Percentiles rank a stretch among this genome's conserved stretches.
phyloP scores from a whole-genome alignment of 2,329 filamentous ascomycete genomes.

The Ophiostoma triangulosporum region DNA sequence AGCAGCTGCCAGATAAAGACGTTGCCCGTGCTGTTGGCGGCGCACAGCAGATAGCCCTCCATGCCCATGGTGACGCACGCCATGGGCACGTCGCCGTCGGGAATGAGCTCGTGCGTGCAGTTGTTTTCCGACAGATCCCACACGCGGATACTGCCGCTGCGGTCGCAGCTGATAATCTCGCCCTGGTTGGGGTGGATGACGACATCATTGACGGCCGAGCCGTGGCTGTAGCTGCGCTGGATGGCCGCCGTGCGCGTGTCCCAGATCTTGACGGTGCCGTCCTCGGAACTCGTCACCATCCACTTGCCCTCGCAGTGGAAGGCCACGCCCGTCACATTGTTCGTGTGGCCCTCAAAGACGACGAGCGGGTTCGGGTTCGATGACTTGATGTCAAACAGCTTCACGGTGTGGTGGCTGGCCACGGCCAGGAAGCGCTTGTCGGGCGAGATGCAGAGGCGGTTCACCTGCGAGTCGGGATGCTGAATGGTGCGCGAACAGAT shows the following conservation, averaged over 20 bases:
- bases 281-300: slow-evolving; percentile 98
- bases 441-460: slow-evolving; percentile 93
- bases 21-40: slow-evolving; percentile 88
- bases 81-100: slow-evolving; percentile 87
- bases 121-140: slow-evolving; percentile 97
- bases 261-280: slow-evolving; percentile 95
- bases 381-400: slow-evolving; percentile 97
- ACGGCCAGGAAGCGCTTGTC: slow-evolving; percentile 93
- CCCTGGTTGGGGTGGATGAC: slow-evolving; percentile 99
- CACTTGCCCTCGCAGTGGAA: slow-evolving; percentile 99
- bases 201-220: slow-evolving; percentile 84
- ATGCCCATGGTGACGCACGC: slow-evolving; percentile 92
- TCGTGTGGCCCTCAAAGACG: slow-evolving; percentile 90
- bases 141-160: slow-evolving; percentile 80
- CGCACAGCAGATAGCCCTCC: slow-evolving; percentile 83
- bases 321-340: slow-evolving; percentile 89
- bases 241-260: slow-evolving; percentile 75
- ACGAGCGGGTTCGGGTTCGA: slow-evolving; percentile 91
- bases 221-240: slow-evolving; percentile 87
- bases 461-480: slow-evolving; percentile 95
- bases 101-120: slow-evolving; percentile 90
- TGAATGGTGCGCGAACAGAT: slow-evolving; percentile 98
- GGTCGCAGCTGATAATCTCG: slow-evolving; percentile 92
- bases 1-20: slow-evolving; percentile 96
- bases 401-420: slow-evolving; percentile 68